phyloP scores from a whole-genome alignment of 2,329 filamentous ascomycete genomes.

The Penicillium sp. region DNA sequence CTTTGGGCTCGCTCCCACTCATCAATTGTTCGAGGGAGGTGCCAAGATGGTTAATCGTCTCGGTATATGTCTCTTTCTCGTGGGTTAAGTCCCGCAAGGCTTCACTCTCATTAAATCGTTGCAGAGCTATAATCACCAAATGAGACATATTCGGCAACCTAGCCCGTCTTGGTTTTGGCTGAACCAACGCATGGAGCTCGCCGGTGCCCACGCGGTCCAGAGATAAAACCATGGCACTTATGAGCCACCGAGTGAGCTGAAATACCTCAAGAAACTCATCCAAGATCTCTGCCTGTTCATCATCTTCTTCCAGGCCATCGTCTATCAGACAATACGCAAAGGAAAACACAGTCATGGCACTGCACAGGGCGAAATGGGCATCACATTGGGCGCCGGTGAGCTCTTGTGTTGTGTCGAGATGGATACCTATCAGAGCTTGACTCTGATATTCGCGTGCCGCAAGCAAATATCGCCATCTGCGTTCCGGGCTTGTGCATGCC shows the following conservation, averaged over 20 bases:
- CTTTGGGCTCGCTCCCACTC: slow-evolving; percentile 29
- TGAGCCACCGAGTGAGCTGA: slow-evolving; percentile 30
- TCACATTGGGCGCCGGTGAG: slow-evolving; percentile 32
- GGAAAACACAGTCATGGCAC: slow-evolving; percentile 35
- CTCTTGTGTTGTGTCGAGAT: slow-evolving; percentile 12
- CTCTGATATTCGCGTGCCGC: slow-evolving; percentile 31
- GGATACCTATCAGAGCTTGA: slow-evolving; percentile 27
- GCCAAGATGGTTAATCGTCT: slow-evolving; percentile 29
- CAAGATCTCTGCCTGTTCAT: slow-evolving; percentile 14
- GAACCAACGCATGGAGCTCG: slow-evolving; percentile 29
- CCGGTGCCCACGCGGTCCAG: slow-evolving; percentile 25
- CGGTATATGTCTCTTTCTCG: slow-evolving; percentile 27
- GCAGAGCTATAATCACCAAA: slow-evolving; percentile 28
- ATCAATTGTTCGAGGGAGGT: slow-evolving; percentile 29
- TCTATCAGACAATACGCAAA: slow-evolving; percentile 32
- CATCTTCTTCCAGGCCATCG: slow-evolving; percentile 8
- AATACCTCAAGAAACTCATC: slow-evolving; percentile 35
- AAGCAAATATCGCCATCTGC: slow-evolving; percentile 24
- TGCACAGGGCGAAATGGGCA: slow-evolving; percentile 37
- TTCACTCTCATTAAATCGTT: slow-evolving; percentile 25
- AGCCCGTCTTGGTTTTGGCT: slow-evolving; percentile 20
- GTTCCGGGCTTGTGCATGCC: slow-evolving; percentile 9
- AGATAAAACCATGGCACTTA: slow-evolving; percentile 24
- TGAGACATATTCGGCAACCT: slow-evolving; percentile 38
- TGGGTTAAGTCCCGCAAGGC: slow-evolving; percentile 22